A percentile compares a stretch with the other conserved stretches of the same genome.
These are phyloP conservation scores for Phytopythium ostracodes DNA, from an alignment of 352 stramenopile genomes.

Conservation along the genomic window DNA sequence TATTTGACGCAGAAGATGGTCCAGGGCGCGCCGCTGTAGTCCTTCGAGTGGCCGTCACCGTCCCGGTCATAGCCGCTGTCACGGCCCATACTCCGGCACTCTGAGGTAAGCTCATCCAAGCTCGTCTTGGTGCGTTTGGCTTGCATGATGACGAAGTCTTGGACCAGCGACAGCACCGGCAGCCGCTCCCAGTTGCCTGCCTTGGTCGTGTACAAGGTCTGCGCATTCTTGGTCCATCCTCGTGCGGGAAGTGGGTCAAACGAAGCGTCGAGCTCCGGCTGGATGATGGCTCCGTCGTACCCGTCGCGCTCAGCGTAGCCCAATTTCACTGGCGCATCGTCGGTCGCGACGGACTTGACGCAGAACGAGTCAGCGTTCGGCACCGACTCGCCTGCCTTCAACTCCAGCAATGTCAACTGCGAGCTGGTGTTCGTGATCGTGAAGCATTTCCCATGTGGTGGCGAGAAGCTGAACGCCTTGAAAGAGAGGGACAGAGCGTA, in stretches of 20 bases:
- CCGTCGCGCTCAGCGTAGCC: conserved; percentile 29
- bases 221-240: conserved; percentile 21
- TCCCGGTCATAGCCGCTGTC: conserved; percentile 25
- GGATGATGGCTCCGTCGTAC: conserved; percentile 16
- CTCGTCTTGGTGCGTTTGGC: conserved; percentile 15
- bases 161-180: conserved; percentile 21
- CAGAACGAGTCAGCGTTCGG: conserved; percentile 22
- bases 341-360: conserved; percentile 21
- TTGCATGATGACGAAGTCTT: conserved; percentile 32
- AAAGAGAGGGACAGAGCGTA: conserved; percentile 28
- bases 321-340: conserved; percentile 27
- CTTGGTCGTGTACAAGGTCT: conserved; percentile 19
- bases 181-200: conserved; percentile 23
- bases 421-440: conserved; percentile 9
- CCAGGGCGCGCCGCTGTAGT: conserved; percentile 36
- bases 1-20: conserved; percentile 44
- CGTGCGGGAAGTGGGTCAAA: conserved; percentile 28
- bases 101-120: conserved; percentile 26
- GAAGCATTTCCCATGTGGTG: conserved; percentile 31
- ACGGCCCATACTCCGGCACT: conserved; percentile 17
- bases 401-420: conserved; percentile 9
- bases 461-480: conserved; percentile 28
- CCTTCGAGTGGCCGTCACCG: conserved; percentile 40
- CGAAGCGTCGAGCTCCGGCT: conserved; percentile 19
- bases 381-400: conserved; percentile 8